phyloP scores from a whole-genome alignment of 495 filamentous ascomycete species.

The Platismatia glauca region DNA sequence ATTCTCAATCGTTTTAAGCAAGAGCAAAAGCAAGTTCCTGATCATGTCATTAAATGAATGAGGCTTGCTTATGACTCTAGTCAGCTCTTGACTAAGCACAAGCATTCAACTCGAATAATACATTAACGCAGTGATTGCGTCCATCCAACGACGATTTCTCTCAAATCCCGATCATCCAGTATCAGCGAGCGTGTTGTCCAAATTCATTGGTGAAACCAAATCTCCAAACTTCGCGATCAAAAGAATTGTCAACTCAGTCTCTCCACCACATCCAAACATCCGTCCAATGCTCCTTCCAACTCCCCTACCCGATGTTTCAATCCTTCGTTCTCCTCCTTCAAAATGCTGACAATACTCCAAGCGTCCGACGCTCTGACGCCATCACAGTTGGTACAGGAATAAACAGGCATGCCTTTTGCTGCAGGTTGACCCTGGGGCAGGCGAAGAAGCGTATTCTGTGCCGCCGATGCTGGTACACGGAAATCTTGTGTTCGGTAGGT shows the following conservation, averaged over 20 bases:
- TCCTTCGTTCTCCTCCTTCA: slow-evolving; percentile 64
- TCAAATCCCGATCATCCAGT: neutral
- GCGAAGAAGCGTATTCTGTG: neutral
- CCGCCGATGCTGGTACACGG: neutral
- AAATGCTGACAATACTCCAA: slow-evolving; percentile 59
- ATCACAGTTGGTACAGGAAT: slow-evolving; percentile 22
- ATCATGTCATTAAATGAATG: neutral
- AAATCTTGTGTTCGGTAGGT: slow-evolving; percentile 24
- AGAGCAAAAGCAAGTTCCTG: no score
- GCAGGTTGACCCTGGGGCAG: neutral
- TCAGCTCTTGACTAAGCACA: slow-evolving; percentile 6
- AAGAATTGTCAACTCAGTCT: slow-evolving; percentile 2
- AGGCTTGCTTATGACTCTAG: neutral
- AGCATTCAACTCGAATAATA: neutral
- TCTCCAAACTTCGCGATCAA: neutral
- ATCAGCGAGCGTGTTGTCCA: neutral
- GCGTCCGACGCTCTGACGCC: slow-evolving; percentile 41
- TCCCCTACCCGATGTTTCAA: slow-evolving; percentile 59
- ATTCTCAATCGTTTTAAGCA: no score
- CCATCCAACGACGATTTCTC: neutral
- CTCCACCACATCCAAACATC: slow-evolving; percentile 55
- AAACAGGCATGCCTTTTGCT: neutral
- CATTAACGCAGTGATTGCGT: neutral
- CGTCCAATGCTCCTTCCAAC: slow-evolving; percentile 60
- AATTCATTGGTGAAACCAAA: neutral